Conservation (phyloP, 78 protist species). For the Dictyostelium purpureum region DNA sequence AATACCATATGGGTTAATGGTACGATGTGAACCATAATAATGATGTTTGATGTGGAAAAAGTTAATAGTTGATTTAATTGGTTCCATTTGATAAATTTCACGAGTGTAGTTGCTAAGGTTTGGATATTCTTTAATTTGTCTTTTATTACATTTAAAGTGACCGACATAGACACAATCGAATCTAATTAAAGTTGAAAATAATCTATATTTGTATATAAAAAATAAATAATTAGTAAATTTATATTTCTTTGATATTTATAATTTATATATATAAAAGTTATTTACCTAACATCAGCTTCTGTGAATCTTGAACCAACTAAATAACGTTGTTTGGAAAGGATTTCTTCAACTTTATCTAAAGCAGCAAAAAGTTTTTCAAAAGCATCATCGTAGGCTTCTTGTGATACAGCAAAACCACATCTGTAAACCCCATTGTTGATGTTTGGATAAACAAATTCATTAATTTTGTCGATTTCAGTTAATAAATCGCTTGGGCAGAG, state of each 20-base stretch:
- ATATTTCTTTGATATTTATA: neutral
- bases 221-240: neutral
- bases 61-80: conserved; percentile 54
- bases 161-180: conserved; percentile 92
- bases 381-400: conserved; percentile 26
- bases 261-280: neutral
- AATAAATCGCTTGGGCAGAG: conserved; percentile 77
- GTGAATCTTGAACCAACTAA: conserved; percentile 84
- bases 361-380: conserved; percentile 75
- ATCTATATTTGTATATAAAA: neutral
- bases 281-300: conserved; percentile 86
- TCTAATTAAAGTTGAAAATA: conserved; percentile 90
- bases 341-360: conserved; percentile 89
- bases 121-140: conserved; percentile 83
- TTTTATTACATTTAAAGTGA: conserved; percentile 87
- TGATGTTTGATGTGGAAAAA: conserved; percentile 88
- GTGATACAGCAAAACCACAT: conserved; percentile 90
- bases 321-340: conserved; percentile 74
- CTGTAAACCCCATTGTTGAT: conserved; percentile 94
- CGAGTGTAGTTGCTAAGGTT: conserved; percentile 74
- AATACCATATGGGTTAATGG: conserved; percentile 89
- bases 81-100: conserved; percentile 84
- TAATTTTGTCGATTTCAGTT: conserved; percentile 77
- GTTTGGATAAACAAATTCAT: conserved; percentile 87
- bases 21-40: conserved; percentile 82